Evolutionary conservation across 75 land plant species (phyloP).

Genomic region (Sequoiadendron giganteum): DNA sequence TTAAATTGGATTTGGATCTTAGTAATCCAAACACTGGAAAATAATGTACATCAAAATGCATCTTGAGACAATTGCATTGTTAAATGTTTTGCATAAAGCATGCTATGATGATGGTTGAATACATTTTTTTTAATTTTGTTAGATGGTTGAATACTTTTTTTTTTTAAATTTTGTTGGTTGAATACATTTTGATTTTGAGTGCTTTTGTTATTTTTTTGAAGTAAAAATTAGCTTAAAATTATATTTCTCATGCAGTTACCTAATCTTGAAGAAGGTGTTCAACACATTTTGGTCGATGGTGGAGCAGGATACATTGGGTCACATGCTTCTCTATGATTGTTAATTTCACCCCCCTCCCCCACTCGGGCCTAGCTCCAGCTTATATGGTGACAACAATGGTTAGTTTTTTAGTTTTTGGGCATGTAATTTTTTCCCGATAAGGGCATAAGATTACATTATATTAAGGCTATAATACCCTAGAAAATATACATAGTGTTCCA

Average conservation of each 20-base stretch:
- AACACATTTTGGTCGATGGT: too few relatives aligned
- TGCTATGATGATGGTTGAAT: not conserved
- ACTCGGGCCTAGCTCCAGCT: not conserved
- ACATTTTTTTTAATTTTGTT: too few relatives aligned
- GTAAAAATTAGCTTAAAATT: not conserved
- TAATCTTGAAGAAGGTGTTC: too few relatives aligned
- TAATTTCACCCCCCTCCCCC: not conserved
- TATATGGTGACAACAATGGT: slow-evolving; percentile 46
- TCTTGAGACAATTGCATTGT: not conserved
- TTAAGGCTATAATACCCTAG: not conserved
- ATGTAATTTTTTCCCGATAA: not conserved
- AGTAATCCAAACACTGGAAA: not conserved
- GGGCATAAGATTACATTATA: not conserved
- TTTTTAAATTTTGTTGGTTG: too few relatives aligned
- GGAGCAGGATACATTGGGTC: too few relatives aligned
- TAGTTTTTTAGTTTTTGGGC: not conserved
- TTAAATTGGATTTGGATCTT: not conserved
- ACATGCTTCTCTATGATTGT: too few relatives aligned
- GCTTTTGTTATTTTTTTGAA: not conserved
- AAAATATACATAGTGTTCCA: not conserved
- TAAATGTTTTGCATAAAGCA: not conserved
- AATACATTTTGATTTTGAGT: not conserved
- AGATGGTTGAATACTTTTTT: too few relatives aligned
- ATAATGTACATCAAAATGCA: not conserved
- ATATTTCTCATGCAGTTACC: slow-evolving; percentile 26